A percentile compares a stretch with the other conserved stretches of the same genome.
These are phyloP conservation scores for Cunninghamia lanceolata DNA, from an alignment of 75 land plant species.

Conservation along the genomic window DNA sequence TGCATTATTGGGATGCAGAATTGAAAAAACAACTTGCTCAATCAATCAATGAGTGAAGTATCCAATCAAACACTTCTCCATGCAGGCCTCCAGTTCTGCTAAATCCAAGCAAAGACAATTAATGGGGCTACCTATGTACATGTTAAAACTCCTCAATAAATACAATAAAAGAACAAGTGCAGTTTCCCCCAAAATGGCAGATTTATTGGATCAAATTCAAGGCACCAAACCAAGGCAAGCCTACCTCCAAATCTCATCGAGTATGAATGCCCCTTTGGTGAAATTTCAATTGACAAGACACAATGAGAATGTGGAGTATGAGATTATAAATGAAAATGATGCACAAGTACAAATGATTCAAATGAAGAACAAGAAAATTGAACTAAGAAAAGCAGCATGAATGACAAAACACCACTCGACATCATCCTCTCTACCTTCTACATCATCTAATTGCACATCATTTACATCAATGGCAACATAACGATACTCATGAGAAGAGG, in stretches of 20 bases:
- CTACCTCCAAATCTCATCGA: background rate
- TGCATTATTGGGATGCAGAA: background rate
- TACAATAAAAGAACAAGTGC: background rate
- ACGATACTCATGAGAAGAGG: background rate
- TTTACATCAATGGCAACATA: background rate
- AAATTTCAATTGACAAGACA: background rate
- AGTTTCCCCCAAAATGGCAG: background rate
- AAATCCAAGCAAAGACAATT: background rate
- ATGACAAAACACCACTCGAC: background rate
- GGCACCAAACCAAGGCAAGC: background rate
- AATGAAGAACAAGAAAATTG: background rate
- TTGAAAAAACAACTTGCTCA: background rate
- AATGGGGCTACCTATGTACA: background rate
- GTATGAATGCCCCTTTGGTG: background rate
- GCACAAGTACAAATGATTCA: background rate
- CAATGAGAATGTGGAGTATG: background rate
- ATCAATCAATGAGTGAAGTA: background rate
- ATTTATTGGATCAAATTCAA: background rate
- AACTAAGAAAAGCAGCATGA: background rate
- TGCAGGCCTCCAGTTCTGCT: background rate
- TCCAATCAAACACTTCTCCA: background rate
- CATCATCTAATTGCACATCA: background rate
- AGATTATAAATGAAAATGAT: background rate
- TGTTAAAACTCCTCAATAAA: background rate
- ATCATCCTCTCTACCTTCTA: background rate